Evolutionary conservation across 2,329 filamentous ascomycete genomes (phyloP).

Genomic region (Claviceps maximensis): DNA sequence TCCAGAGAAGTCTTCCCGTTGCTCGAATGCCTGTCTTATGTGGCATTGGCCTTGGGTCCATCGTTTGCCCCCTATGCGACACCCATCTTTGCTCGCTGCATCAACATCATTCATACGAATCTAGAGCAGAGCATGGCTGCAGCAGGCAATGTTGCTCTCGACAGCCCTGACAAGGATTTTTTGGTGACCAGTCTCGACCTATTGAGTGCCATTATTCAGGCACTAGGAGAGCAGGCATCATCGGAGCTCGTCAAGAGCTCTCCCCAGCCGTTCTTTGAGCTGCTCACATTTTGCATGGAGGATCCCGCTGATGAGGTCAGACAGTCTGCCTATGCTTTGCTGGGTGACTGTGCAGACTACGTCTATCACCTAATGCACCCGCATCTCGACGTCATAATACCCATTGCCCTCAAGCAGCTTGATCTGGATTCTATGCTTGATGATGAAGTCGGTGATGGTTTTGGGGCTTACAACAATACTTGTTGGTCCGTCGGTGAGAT

Average conservation of each 20-base stretch:
- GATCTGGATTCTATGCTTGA: conserved; percentile 66
- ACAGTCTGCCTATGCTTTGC: conserved; percentile 87
- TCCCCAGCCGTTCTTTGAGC: conserved; percentile 76
- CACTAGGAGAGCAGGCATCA: conserved; percentile 60
- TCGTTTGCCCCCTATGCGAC: conserved; percentile 74
- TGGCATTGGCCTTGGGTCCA: conserved; percentile 72
- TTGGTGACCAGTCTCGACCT: conserved; percentile 89
- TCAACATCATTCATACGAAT: conserved; percentile 83
- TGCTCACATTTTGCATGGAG: conserved; percentile 84
- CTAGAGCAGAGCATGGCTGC: conserved; percentile 67
- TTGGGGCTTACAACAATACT: conserved; percentile 93
- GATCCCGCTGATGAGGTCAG: conserved; percentile 84
- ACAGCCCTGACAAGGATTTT: conserved; percentile 91
- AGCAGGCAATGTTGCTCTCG: conserved; percentile 52
- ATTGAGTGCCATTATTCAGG: conserved; percentile 84
- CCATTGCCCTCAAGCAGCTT: conserved; percentile 74
- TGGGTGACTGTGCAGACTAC: conserved; percentile 90
- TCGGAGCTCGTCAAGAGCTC: conserved; percentile 63
- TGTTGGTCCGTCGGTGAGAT: conserved; percentile 97
- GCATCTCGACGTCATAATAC: conserved; percentile 60
- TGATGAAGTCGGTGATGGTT: conserved; percentile 71
- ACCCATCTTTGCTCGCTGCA: conserved; percentile 77
- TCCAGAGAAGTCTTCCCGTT: conserved; percentile 89
- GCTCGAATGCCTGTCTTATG: conserved; percentile 91
- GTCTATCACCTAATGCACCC: conserved; percentile 71